Evolutionary conservation across 179 eudicot species (phyloP).

Genomic region (Silene noctiflora): DNA sequence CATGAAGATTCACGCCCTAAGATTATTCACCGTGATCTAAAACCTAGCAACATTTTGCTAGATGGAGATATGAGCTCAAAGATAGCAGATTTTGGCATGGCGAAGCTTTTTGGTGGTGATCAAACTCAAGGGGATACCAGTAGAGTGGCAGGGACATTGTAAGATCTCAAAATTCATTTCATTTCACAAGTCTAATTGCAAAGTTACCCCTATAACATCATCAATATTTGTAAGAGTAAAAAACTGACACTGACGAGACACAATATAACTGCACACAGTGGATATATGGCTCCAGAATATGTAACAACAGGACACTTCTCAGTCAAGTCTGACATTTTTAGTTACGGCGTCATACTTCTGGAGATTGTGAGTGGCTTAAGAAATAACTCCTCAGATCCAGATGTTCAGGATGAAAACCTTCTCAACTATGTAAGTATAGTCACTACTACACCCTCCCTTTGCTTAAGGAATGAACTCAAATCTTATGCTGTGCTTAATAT

Average conservation of each 20-base stretch:
- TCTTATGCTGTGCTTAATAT: neutral
- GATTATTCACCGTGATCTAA: constrained; percentile 29
- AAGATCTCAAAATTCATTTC: constrained; percentile 24
- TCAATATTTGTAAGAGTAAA: neutral
- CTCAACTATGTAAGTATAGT: constrained; percentile 33
- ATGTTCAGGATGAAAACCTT: constrained; percentile 28
- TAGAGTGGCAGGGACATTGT: constrained; percentile 45
- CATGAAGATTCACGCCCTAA: constrained; percentile 27
- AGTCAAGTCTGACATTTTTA: constrained; percentile 33
- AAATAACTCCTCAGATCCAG: constrained; percentile 23
- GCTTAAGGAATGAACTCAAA: neutral
- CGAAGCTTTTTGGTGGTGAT: constrained; percentile 25
- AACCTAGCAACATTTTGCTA: constrained; percentile 28
- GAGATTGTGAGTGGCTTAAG: constrained; percentile 38
- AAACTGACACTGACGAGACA: constrained; percentile 1
- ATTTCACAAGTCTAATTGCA: neutral
- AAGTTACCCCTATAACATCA: neutral
- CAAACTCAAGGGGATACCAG: constrained; percentile 30
- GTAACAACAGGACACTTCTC: constrained; percentile 31
- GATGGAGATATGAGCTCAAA: constrained; percentile 28
- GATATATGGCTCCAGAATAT: constrained; percentile 39
- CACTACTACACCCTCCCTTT: neutral
- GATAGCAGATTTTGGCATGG: constrained; percentile 35
- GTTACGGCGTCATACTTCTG: constrained; percentile 41
- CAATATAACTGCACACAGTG: constrained; percentile 18